Evolutionary conservation across 768 basidiomycete genomes (phyloP).

Genomic region (Exidia glandulosa): DNA sequence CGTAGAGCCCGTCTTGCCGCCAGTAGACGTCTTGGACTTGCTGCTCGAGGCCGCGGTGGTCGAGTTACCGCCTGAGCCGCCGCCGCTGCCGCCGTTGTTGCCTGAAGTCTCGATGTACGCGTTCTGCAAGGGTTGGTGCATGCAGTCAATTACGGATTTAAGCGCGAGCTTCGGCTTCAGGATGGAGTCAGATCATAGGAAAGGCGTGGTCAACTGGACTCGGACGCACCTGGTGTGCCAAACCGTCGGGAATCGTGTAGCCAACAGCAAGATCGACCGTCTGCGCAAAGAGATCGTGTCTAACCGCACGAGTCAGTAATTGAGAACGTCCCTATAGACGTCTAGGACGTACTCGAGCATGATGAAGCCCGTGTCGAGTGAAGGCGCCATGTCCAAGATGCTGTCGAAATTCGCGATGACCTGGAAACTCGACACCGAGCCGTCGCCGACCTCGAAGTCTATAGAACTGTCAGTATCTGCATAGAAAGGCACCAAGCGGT

Average conservation of each 20-base stretch:
- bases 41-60: not conserved
- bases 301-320: not conserved
- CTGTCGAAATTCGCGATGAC: constrained; percentile 58
- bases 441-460: constrained; percentile 86
- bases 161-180: constrained; percentile 2
- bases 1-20: not conserved
- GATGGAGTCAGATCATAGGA: constrained; percentile 6
- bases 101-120: constrained; percentile 27
- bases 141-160: constrained; percentile 12
- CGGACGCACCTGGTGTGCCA: constrained; percentile 18
- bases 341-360: constrained; percentile 43
- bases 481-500: not conserved
- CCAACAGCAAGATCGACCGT: constrained; percentile 36
- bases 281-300: constrained; percentile 62
- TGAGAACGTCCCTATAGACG: not conserved
- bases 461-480: constrained; percentile 8
- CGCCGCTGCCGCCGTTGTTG: no score
- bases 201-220: constrained; percentile 26
- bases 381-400: constrained; percentile 60
- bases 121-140: constrained; percentile 13
- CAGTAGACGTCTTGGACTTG: not conserved
- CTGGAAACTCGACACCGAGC: constrained; percentile 51
- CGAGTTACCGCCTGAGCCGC: not conserved
- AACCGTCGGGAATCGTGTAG: constrained; percentile 32
- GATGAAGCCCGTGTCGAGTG: constrained; percentile 52